A percentile compares a stretch with the other conserved stretches of the same genome.
Conservation (phyloP, 495 filamentous ascomycete genomes). For the Chaetomium tenue region DNA sequence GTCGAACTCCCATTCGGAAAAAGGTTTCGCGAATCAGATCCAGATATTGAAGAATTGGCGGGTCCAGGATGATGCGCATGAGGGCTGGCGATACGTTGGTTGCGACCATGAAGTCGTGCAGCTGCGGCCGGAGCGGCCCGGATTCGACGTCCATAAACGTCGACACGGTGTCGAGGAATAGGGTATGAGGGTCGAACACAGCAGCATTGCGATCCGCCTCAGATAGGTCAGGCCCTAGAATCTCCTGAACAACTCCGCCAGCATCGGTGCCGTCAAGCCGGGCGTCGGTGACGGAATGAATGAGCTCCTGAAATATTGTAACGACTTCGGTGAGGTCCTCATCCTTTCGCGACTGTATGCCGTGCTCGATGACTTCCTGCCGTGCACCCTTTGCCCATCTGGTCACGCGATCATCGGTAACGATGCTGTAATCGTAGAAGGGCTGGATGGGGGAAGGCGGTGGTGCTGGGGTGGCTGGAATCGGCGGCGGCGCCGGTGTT, state of each 20-base stretch:
- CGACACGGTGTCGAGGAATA: constrained; percentile 81
- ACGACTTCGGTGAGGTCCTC: constrained; percentile 65
- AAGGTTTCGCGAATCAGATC: constrained; percentile 83
- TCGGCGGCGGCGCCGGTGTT: not conserved
- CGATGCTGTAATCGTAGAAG: constrained; percentile 48
- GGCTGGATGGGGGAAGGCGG: constrained; percentile 33
- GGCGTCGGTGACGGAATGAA: constrained; percentile 68
- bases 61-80: constrained; percentile 83
- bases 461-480: constrained; percentile 23
- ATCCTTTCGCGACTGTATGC: constrained; percentile 57
- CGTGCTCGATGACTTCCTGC: constrained; percentile 51
- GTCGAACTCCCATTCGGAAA: constrained; percentile 74
- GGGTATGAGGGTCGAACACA: constrained; percentile 58
- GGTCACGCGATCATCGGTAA: constrained; percentile 49
- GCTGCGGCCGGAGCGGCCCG: constrained; percentile 37
- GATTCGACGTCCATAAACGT: constrained; percentile 71
- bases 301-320: constrained; percentile 79
- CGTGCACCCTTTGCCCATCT: constrained; percentile 50
- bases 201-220: constrained; percentile 43
- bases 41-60: constrained; percentile 65
- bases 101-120: constrained; percentile 61
- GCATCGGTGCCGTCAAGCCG: constrained; percentile 63
- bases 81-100: constrained; percentile 67
- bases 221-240: constrained; percentile 58
- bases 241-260: constrained; percentile 70